Evolutionary conservation across 2,329 filamentous ascomycete genomes (phyloP).

Genomic region (Xylariaceae sp.): DNA sequence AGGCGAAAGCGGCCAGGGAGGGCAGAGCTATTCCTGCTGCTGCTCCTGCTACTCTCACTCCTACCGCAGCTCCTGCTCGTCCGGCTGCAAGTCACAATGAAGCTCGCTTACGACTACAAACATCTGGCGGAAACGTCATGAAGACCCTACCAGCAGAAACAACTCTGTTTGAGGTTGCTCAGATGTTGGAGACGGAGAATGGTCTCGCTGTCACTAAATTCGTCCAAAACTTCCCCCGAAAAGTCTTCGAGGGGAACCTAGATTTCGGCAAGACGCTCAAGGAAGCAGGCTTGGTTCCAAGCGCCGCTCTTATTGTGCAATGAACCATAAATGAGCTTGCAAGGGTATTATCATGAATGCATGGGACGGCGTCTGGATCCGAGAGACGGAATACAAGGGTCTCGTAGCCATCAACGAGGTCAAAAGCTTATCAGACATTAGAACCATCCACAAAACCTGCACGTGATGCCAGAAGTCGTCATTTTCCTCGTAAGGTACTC

Average conservation of each 20-base stretch:
- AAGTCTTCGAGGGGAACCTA: conserved; percentile 70
- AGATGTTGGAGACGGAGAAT: conserved; percentile 73
- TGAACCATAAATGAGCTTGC: conserved; percentile 40
- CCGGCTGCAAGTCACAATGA: conserved; percentile 78
- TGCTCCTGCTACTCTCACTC: conserved; percentile 49
- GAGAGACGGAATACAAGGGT: conserved; percentile 4
- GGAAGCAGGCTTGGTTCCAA: conserved; percentile 88
- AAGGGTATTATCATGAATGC: conserved; percentile 23
- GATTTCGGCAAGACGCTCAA: conserved; percentile 92
- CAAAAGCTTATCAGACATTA: conserved; percentile 11
- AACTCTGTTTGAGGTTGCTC: conserved; percentile 89
- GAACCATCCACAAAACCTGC: conserved; percentile 8
- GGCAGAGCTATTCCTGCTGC: conserved; percentile 61
- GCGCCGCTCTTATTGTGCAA: conserved; percentile 82
- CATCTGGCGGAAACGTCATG: conserved; percentile 73
- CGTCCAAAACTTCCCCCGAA: conserved; percentile 84
- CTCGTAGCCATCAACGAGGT: conserved; percentile 9
- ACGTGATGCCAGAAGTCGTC: conserved; percentile 24
- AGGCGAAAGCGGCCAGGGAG: conserved; percentile 83
- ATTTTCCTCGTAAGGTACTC: conserved; percentile 28
- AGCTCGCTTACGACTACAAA: conserved; percentile 82
- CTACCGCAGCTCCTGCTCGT: conserved; percentile 53
- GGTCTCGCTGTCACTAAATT: conserved; percentile 77
- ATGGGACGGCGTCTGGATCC: conserved; percentile 31
- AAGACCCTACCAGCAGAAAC: conserved; percentile 90